Evolutionary conservation across 148 eudicot species (phyloP), one percentile per base, ranked within the genome.

Genomic region (Dysphania ambrosioides): DNA sequence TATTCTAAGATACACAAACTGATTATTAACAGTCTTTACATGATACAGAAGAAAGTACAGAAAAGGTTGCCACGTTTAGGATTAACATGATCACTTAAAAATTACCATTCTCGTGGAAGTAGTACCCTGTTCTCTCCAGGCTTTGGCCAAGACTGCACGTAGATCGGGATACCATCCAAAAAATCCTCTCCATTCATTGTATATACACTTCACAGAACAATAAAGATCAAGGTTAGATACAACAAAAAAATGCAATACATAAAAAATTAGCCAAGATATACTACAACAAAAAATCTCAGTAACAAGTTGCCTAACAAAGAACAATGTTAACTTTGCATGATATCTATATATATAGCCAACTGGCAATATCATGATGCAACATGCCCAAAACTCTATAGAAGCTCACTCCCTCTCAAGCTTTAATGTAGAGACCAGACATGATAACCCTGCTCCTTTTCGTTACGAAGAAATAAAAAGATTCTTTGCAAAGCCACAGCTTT

Each of bases 101-200:
- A 35, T 61, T 88, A 94, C 98, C 98, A 73, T 80, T 88, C 88
- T 94, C 44, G 79, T 72, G 56, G 90, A 83, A 36, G 87, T 70
- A 38, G 90, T 67, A 69, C 82, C 83, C 59, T 82, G 86, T 61
- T 87, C 85, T 82, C 85, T 92, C 87, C 85, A 83, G 24, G 85
- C 79, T 80, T 85, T 86, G n/a, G 83, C 72, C 75, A 92, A 71
- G 36, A 90, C 35, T 34, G 91, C 83, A 58, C 89, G 88, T 57
- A 88, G 26, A 77, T 90, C 96, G 55, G 88, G 78, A 69, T 90
- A 76, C 96, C 90, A 92, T 71, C 93, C 88, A 62, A 90, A 84
- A 42, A 85, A 69, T 26, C 93, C 92, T 71, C 87, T 82, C 90
- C 87, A 85, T 75, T 88, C 91, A 55, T 88, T 88, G 87, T 90